phyloP scores from a whole-genome alignment of 352 stramenopile species.

The Phytophthora kernoviae region DNA sequence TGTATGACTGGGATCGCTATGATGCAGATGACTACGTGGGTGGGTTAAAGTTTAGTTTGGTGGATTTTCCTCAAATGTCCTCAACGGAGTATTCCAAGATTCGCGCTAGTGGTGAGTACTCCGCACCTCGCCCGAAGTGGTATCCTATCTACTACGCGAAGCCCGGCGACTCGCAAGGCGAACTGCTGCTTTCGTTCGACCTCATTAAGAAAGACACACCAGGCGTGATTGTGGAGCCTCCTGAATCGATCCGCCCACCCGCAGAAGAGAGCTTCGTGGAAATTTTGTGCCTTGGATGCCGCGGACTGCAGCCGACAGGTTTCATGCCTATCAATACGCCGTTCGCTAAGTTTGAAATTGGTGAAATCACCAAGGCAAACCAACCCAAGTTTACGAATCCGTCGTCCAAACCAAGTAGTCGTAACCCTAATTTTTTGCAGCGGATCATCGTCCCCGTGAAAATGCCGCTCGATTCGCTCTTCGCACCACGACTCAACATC shows the following conservation, averaged over 20 bases:
- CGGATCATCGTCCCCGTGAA: slow-evolving; percentile 83
- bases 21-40: slow-evolving; percentile 79
- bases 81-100: slow-evolving; percentile 64
- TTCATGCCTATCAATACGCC: slow-evolving; percentile 88
- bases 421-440: slow-evolving; percentile 91
- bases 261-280: slow-evolving; percentile 77
- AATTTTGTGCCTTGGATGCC: slow-evolving; percentile 81
- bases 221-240: slow-evolving; percentile 56
- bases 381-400: slow-evolving; percentile 72
- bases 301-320: slow-evolving; percentile 73
- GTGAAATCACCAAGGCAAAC: slow-evolving; percentile 62
- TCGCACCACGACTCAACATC: slow-evolving; percentile 84
- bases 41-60: slow-evolving; percentile 58
- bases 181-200: slow-evolving; percentile 81
- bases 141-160: slow-evolving; percentile 67
- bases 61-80: slow-evolving; percentile 60
- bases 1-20: slow-evolving; percentile 81
- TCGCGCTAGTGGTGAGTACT: slow-evolving; percentile 54
- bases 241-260: slow-evolving; percentile 61
- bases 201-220: slow-evolving; percentile 73
- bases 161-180: slow-evolving; percentile 69
- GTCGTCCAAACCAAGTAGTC: slow-evolving; percentile 76
- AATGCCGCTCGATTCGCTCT: slow-evolving; percentile 86
- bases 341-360: slow-evolving; percentile 87
- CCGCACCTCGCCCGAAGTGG: slow-evolving; percentile 68